Conservation (phyloP, 2,329 filamentous ascomycete genomes). For the Colletotrichum sansevieriae region DNA sequence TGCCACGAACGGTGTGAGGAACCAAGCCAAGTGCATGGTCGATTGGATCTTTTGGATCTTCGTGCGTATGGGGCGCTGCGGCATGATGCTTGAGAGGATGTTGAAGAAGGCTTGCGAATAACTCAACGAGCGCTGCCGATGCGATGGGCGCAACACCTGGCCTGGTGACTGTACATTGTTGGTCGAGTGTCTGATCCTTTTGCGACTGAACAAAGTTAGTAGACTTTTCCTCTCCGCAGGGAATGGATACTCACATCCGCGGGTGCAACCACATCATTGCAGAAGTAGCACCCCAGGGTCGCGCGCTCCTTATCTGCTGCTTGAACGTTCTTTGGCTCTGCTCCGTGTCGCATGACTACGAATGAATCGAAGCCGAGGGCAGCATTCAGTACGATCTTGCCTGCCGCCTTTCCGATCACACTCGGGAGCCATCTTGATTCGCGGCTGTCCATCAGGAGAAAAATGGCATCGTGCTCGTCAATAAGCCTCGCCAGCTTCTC, state of each 20-base stretch:
- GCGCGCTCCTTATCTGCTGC: slow-evolving; percentile 64
- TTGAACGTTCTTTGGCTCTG: slow-evolving; percentile 60
- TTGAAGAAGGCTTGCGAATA: slow-evolving; percentile 88
- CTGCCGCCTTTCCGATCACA: slow-evolving; percentile 91
- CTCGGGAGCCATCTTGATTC: slow-evolving; percentile 97
- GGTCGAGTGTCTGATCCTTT: slow-evolving; percentile 94
- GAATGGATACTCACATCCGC: slow-evolving; percentile 78
- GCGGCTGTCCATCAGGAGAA: slow-evolving; percentile 96
- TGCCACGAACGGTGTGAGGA: slow-evolving; percentile 85
- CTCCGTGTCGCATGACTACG: slow-evolving; percentile 95
- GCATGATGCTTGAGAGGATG: slow-evolving; percentile 80
- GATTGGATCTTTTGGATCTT: slow-evolving; percentile 67
- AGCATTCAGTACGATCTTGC: slow-evolving; percentile 97
- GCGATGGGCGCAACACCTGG: slow-evolving; percentile 94
- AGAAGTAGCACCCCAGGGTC: slow-evolving; percentile 95
- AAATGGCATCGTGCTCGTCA: slow-evolving; percentile 89
- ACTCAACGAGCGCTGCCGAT: slow-evolving; percentile 89
- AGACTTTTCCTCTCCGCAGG: background rate
- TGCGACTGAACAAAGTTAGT: slow-evolving; percentile 73
- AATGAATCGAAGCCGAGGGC: slow-evolving; percentile 97
- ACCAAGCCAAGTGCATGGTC: slow-evolving; percentile 76
- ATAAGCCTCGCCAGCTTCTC: slow-evolving; percentile 81
- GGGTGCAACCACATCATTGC: slow-evolving; percentile 96
- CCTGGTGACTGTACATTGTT: slow-evolving; percentile 97
- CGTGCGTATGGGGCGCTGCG: slow-evolving; percentile 64